Percentiles rank a stretch among this genome's conserved stretches.
phyloP scores from a whole-genome alignment of 768 basidiomycete species.

The Tylopilus balloui region DNA sequence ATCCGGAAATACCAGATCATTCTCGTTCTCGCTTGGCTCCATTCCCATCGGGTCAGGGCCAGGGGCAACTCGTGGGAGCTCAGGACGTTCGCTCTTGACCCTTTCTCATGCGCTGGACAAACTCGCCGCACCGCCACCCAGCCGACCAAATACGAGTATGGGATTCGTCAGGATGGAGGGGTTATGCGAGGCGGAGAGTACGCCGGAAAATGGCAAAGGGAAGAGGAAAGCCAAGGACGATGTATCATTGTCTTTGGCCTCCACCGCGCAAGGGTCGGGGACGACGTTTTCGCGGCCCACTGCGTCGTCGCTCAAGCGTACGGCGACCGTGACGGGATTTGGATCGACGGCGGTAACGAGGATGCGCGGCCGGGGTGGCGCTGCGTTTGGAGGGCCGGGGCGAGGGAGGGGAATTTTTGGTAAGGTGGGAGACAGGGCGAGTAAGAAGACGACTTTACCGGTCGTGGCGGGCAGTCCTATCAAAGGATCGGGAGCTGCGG shows the following conservation, averaged over 20 bases:
- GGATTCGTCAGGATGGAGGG: conserved; percentile 47
- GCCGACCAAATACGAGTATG: conserved; percentile 64
- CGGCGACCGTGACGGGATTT: conserved; percentile 14
- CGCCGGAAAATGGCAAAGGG: conserved; percentile 7
- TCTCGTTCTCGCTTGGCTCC: conserved; percentile 5
- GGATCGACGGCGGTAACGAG: conserved; percentile 2
- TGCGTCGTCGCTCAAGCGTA: conserved; percentile 29
- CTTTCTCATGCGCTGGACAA: conserved; percentile 67
- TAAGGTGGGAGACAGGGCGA: conserved; percentile 30
- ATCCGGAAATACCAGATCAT: conserved; percentile 1
- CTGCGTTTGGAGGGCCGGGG: not conserved
- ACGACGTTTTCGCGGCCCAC: conserved; percentile 28
- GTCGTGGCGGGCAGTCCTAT: conserved; percentile 44
- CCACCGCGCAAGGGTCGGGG: not conserved
- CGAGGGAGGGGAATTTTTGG: conserved; percentile 23
- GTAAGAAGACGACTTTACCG: conserved; percentile 42
- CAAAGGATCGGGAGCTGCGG: conserved; percentile 30
- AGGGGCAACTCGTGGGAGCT: conserved; percentile 1
- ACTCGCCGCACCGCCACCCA: conserved; percentile 61
- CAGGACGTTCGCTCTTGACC: conserved; percentile 50
- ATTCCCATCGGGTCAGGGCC: not conserved
- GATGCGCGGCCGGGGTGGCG: conserved; percentile 5
- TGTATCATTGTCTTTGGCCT: conserved; percentile 6
- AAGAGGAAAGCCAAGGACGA: conserved; percentile 26
- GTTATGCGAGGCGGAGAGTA: not conserved